phyloP scores from a whole-genome alignment of 805 yeast genomes.

The Lipomyces yamadae region DNA sequence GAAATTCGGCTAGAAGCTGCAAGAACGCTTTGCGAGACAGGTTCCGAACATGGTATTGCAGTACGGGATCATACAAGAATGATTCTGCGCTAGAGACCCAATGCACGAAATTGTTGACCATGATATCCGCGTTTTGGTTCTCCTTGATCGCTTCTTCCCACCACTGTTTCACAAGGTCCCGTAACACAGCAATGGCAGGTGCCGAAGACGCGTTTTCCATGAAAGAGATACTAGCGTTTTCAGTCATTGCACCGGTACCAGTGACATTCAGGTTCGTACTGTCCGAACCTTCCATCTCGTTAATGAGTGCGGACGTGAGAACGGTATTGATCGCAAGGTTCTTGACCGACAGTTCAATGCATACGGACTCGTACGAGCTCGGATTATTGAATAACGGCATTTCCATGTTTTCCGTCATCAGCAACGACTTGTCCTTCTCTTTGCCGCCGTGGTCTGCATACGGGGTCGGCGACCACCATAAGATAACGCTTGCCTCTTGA shows the following conservation, averaged over 20 bases:
- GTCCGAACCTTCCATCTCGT: constrained; percentile 87
- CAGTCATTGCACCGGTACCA: constrained; percentile 39
- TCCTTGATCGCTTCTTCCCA: constrained; percentile 85
- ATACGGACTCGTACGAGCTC: constrained; percentile 76
- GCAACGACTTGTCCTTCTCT: constrained; percentile 64
- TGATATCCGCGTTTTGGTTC: constrained; percentile 74
- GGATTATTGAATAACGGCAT: constrained; percentile 77
- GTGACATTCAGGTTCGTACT: constrained; percentile 56
- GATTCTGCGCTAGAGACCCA: constrained; percentile 87
- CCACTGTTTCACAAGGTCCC: constrained; percentile 82
- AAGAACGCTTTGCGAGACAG: constrained; percentile 79
- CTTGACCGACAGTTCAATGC: constrained; percentile 75
- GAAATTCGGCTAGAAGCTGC: constrained; percentile 80
- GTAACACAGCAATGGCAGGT: constrained; percentile 70
- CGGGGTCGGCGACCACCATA: constrained; percentile 93
- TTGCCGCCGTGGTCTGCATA: constrained; percentile 84
- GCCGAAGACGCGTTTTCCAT: constrained; percentile 84
- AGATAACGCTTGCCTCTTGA: constrained; percentile 63
- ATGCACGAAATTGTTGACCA: constrained; percentile 76
- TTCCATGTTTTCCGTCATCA: constrained; percentile 59
- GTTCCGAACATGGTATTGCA: constrained; percentile 87
- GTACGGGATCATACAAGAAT: constrained; percentile 70
- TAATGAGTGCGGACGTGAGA: constrained; percentile 78
- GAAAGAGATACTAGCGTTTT: constrained; percentile 48
- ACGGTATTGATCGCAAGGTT: constrained; percentile 87